phyloP scores from a whole-genome alignment of 2,329 filamentous ascomycete species.

The Aspergillus flavus region DNA sequence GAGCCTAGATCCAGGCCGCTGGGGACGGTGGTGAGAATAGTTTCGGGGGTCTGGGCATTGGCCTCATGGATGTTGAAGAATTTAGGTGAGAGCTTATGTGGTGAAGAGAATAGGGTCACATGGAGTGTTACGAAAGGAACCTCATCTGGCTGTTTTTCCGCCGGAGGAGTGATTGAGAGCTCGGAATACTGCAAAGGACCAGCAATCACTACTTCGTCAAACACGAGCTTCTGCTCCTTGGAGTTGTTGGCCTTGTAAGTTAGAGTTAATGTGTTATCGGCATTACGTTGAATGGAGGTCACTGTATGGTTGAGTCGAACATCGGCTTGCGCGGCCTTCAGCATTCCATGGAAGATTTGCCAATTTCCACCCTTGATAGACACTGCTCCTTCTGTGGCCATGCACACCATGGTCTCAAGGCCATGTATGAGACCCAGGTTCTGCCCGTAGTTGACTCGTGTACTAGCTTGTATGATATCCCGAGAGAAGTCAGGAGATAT shows the following conservation, averaged over 20 bases:
- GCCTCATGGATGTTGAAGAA: conserved; percentile 69
- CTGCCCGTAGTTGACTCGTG: conserved; percentile 91
- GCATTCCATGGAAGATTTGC: conserved; percentile 87
- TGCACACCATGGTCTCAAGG: conserved; percentile 86
- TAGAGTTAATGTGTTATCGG: conserved; percentile 49
- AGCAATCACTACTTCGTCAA: conserved; percentile 82
- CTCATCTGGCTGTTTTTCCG: conserved; percentile 62
- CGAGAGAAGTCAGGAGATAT: conserved; percentile 69
- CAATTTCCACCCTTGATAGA: conserved; percentile 85
- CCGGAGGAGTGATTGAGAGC: conserved; percentile 56
- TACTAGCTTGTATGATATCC: conserved; percentile 87
- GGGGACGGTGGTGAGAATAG: conserved; percentile 80
- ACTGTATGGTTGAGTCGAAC: conserved; percentile 71
- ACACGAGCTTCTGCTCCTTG: conserved; percentile 42
- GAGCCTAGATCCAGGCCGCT: conserved; percentile 48
- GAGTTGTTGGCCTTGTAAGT: conserved; percentile 29
- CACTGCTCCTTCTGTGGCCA: conserved; percentile 84
- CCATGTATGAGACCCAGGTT: conserved; percentile 87
- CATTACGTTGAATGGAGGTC: conserved; percentile 53
- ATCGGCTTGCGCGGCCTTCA: conserved; percentile 63
- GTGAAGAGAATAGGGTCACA: conserved; percentile 85
- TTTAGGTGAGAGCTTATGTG: conserved; percentile 67
- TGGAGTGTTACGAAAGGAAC: conserved; percentile 87
- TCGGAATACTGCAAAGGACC: conserved; percentile 79
- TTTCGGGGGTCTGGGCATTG: conserved; percentile 62